phyloP scores from a whole-genome alignment of 176 grass and related monocot species.

The Alopecurus myosuroides region DNA sequence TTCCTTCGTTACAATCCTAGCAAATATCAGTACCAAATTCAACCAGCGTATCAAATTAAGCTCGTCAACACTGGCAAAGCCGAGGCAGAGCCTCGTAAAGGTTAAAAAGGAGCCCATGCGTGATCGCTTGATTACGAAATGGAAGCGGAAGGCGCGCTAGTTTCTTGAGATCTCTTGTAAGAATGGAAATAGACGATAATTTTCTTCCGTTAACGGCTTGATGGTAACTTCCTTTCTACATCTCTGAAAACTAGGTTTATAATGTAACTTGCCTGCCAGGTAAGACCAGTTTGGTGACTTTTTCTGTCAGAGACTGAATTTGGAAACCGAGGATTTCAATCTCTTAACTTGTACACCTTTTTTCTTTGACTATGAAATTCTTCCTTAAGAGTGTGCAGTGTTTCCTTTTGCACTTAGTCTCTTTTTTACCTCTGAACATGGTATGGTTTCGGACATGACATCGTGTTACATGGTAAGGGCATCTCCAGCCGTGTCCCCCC shows the following conservation, averaged over 20 bases:
- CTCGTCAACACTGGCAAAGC: constrained; percentile 53
- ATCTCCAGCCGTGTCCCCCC: too few relatives aligned
- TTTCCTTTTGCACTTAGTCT: background rate
- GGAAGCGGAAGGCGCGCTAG: constrained; percentile 68
- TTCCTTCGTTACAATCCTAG: too few relatives aligned
- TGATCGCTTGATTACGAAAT: constrained; percentile 63
- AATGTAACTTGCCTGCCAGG: constrained; percentile 7
- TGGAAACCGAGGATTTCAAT: background rate
- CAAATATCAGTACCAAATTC: background rate
- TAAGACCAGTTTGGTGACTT: background rate
- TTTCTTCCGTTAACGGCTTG: background rate
- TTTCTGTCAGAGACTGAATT: background rate
- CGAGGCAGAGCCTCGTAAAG: constrained; percentile 57
- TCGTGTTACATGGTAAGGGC: background rate
- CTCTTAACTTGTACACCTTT: background rate
- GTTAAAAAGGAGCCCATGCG: constrained; percentile 54
- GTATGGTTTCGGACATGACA: background rate
- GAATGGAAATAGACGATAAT: background rate
- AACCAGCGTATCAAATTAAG: constrained; percentile 73
- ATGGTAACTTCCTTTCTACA: background rate
- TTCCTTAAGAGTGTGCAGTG: background rate
- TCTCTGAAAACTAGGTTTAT: background rate
- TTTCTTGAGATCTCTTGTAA: background rate
- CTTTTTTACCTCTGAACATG: background rate
- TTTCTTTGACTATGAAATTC: background rate